Conservation (phyloP, 1,139 yeast genomes). For the Taphrina deformans region DNA sequence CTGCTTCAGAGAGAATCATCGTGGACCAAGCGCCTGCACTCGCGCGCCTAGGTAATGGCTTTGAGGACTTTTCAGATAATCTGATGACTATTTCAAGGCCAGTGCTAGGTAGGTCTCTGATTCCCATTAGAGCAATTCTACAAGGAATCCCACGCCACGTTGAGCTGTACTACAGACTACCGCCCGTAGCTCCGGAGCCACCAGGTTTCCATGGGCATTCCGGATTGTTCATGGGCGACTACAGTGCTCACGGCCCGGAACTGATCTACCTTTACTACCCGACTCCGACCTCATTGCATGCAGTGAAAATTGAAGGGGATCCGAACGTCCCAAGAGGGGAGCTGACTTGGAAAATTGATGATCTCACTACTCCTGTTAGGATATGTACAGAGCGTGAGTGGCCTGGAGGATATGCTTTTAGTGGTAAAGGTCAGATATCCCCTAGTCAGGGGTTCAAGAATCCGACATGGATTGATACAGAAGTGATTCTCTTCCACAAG, state of each 20-base stretch:
- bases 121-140: neutral
- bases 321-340: constrained; percentile 44
- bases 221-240: constrained; percentile 15
- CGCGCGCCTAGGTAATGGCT: constrained; percentile 1
- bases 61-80: constrained; percentile 5
- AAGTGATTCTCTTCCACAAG: constrained; percentile 28
- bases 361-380: constrained; percentile 39
- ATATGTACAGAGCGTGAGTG: constrained; percentile 40
- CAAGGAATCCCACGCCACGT: neutral
- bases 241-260: constrained; percentile 18
- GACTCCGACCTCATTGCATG: constrained; percentile 7
- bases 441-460: constrained; percentile 40
- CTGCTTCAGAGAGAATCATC: neutral
- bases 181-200: neutral
- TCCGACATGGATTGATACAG: constrained; percentile 37
- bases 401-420: constrained; percentile 41
- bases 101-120: neutral
- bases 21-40: neutral
- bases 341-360: constrained; percentile 41
- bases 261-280: constrained; percentile 9
- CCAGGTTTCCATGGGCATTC: neutral
- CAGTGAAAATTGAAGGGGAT: constrained; percentile 39
- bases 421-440: constrained; percentile 41
- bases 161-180: constrained; percentile 11
- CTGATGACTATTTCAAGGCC: constrained; percentile 1